Base-by-base conservation (phyloP, 2,329 filamentous ascomycete genomes). In the Colletotrichum musicola region DNA sequence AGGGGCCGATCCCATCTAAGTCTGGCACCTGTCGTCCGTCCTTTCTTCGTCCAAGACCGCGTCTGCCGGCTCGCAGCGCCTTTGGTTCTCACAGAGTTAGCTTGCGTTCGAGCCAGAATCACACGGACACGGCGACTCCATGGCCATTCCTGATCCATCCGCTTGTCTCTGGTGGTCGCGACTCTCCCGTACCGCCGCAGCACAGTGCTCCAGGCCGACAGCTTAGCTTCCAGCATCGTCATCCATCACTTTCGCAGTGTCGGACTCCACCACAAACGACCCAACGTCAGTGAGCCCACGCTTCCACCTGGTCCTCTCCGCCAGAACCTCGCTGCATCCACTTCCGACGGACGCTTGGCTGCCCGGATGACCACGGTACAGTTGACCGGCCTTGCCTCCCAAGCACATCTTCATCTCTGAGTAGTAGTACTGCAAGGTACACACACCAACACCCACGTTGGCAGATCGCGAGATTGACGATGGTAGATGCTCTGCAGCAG, bases 381-480 rank as follows among this genome's bases (percentile, higher is more conserved):
- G 18, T 13, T 40, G 27, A 60, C 49, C 38, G 35, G 25, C 30
- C 18, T 30, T 46, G 4, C 38, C 27, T 7, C 38, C 22, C 60
- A 14, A 35, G 22, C 16, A 42, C 30, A 18, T 46, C 38, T 14
- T 25, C 38, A 14, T 40, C 35, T 65, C 51, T 13, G 10, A 13
- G 47, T 30, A 54, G 46, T 53, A 22, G 51, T 35, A 9, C 27
- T 30, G 12, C 30, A 35, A 35, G 49, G 55, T 54, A 54, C 47
- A 18, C 53, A 54, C 47, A 18, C 53, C 38, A 13, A 46, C 20
- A 54, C 4, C 49, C 47, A 20, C 40, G 38, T 58, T 35, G 12
- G 16, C 59, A 53, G 49, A 54, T 62, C 38, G 49, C 49, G 59
- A 62, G 49, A 62, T 61, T 44, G 22, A 61, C 58, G 58, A 61